Conservation (phyloP, 306 rosid species). For the Phaseolus lunatus region DNA sequence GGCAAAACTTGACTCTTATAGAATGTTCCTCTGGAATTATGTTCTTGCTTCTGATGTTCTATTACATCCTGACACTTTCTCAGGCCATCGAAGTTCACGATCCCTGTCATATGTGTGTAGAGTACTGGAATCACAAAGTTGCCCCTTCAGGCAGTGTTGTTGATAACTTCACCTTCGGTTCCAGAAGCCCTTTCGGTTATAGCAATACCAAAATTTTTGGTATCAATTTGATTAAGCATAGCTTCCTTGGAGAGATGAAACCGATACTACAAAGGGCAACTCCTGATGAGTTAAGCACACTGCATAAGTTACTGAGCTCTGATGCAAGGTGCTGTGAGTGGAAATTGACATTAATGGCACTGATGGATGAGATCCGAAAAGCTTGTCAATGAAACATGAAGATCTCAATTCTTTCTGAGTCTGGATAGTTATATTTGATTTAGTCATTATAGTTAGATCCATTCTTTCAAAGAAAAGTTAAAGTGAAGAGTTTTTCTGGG, state of each 20-base stretch:
- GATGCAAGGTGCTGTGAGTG: constrained; percentile 52
- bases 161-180: constrained; percentile 40
- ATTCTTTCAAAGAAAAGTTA: constrained; percentile 59
- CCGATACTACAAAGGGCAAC: constrained; percentile 56
- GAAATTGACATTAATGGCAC: constrained; percentile 52
- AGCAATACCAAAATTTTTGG: constrained; percentile 54
- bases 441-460: constrained; percentile 56
- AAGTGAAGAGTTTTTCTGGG: constrained; percentile 47
- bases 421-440: constrained; percentile 46
- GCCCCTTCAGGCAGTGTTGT: constrained; percentile 34
- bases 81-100: constrained; percentile 89
- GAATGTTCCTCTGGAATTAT: constrained; percentile 21
- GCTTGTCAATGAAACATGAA: constrained; percentile 56
- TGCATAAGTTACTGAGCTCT: constrained; percentile 57
- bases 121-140: constrained; percentile 76
- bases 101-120: constrained; percentile 67
- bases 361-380: constrained; percentile 66
- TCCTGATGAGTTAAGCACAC: constrained; percentile 62
- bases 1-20: constrained; percentile 4
- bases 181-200: constrained; percentile 47
- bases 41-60: constrained; percentile 33
- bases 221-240: constrained; percentile 50
- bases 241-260: constrained; percentile 52
- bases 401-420: constrained; percentile 60
- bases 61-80: constrained; percentile 37